Evolutionary conservation across 1,284 basidiomycete genomes (phyloP).

Genomic region (Flammula alnicola): DNA sequence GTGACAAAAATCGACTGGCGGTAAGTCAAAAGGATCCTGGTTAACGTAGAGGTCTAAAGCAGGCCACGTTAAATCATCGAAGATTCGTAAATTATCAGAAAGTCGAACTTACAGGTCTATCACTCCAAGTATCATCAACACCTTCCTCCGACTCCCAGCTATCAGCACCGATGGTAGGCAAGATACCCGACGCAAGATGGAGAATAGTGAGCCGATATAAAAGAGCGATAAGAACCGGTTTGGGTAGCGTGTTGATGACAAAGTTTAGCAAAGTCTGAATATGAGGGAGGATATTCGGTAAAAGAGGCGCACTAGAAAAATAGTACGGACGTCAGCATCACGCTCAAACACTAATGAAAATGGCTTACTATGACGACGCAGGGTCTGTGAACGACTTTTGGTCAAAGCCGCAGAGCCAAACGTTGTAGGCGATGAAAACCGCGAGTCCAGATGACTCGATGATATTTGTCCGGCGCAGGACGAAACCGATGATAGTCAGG

Average conservation of each 20-base stretch:
- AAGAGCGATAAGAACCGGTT: slow-evolving; percentile 83
- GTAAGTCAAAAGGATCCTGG: slow-evolving; percentile 77
- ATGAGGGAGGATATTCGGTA: slow-evolving; percentile 80
- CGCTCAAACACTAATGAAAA: slow-evolving; percentile 5
- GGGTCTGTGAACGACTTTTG: slow-evolving; percentile 69
- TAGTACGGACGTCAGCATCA: slow-evolving; percentile 5
- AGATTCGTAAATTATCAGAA: not conserved
- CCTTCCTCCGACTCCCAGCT: slow-evolving; percentile 75
- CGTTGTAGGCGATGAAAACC: slow-evolving; percentile 85
- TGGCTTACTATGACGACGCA: slow-evolving; percentile 74
- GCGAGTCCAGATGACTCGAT: slow-evolving; percentile 90
- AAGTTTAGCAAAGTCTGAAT: slow-evolving; percentile 79
- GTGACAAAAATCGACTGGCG: slow-evolving; percentile 83
- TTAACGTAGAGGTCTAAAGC: slow-evolving; percentile 71
- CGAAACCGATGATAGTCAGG: slow-evolving; percentile 90
- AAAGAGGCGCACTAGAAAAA: slow-evolving; percentile 74
- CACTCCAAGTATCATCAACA: slow-evolving; percentile 68
- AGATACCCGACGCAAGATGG: slow-evolving; percentile 84
- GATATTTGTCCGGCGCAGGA: slow-evolving; percentile 86
- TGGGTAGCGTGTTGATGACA: slow-evolving; percentile 81
- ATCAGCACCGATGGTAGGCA: slow-evolving; percentile 83
- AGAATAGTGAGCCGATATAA: slow-evolving; percentile 83
- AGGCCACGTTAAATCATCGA: slow-evolving; percentile 9
- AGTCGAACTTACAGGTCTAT: slow-evolving; percentile 73
- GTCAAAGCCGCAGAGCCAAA: slow-evolving; percentile 83